A percentile compares a stretch with the other conserved stretches of the same genome.
Evolutionary conservation across 140 eudicot genomes (phyloP).

Genomic region (Cichorium intybus): DNA sequence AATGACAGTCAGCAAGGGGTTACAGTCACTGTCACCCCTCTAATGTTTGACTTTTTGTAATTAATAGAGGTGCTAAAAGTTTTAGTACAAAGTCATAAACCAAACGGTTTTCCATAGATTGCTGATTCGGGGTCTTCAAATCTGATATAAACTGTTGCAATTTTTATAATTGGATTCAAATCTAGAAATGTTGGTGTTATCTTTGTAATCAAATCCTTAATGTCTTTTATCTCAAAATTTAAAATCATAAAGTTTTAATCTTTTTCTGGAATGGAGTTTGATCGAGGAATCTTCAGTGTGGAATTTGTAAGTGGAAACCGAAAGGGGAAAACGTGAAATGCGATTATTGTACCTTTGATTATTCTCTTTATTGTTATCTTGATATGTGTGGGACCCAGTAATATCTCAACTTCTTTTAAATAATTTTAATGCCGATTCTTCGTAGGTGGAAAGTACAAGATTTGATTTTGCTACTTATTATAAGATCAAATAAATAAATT

Average conservation of each 20-base stretch:
- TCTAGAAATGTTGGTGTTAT: background rate
- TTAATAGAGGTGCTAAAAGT: background rate
- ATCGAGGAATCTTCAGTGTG: background rate
- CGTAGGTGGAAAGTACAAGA: constrained; percentile 26
- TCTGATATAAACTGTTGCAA: background rate
- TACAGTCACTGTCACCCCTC: background rate
- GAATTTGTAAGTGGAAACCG: constrained; percentile 1
- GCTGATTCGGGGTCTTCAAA: background rate
- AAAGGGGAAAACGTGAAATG: constrained; percentile 8
- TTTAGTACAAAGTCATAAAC: background rate
- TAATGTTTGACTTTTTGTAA: background rate
- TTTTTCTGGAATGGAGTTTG: background rate
- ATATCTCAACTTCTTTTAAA: constrained; percentile 1
- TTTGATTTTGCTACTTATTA: constrained; percentile 26
- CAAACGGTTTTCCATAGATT: background rate
- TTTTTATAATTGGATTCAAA: background rate
- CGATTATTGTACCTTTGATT: constrained; percentile 10
- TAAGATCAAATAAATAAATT: constrained; percentile 4
- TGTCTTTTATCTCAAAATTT: background rate
- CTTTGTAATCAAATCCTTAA: constrained; percentile 4
- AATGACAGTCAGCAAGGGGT: background rate
- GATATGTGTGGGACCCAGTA: constrained; percentile 27
- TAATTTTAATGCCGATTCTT: constrained; percentile 13
- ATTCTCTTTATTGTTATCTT: constrained; percentile 25
- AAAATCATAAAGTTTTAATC: background rate